Percentiles rank a stretch among this genome's conserved stretches.
Evolutionary conservation across 768 basidiomycete species (phyloP).

Genomic region (Panellus pusillus): DNA sequence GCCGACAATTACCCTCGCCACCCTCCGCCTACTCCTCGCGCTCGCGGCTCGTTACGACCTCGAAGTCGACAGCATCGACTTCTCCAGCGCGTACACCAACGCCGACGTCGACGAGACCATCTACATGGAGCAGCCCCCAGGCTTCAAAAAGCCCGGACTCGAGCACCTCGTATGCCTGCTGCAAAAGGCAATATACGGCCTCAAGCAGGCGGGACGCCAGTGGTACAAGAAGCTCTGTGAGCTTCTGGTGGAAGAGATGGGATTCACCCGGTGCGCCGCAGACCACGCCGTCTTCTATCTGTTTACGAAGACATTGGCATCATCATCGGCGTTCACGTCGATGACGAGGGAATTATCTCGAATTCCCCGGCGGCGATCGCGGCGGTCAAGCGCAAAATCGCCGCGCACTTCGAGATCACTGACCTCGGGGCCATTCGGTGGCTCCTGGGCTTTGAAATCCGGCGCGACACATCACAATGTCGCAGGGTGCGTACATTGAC

Average conservation of each 20-base stretch:
- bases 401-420: slow-evolving; percentile 23
- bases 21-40: slow-evolving; percentile 15
- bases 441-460: slow-evolving; percentile 30
- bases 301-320: not conserved
- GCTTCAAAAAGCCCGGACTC: slow-evolving; percentile 1
- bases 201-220: not conserved
- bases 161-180: not conserved
- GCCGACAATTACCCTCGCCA: slow-evolving; percentile 3
- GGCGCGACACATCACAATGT: slow-evolving; percentile 20
- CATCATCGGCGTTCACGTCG: slow-evolving; percentile 15
- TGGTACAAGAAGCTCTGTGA: not conserved
- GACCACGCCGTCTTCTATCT: slow-evolving; percentile 1
- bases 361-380: too few species aligned
- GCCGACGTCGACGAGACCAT: slow-evolving; percentile 20
- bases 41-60: slow-evolving; percentile 14
- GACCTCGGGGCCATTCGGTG: slow-evolving; percentile 31
- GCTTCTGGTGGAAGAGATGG: not conserved
- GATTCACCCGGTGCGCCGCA: slow-evolving; percentile 1
- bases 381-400: too few species aligned
- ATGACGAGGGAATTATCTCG: not conserved
- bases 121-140: slow-evolving; percentile 21
- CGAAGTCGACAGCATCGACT: slow-evolving; percentile 20
- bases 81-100: slow-evolving; percentile 22
- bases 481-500: slow-evolving; percentile 28
- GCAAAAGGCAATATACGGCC: not conserved